phyloP scores from a whole-genome alignment of 2,329 filamentous ascomycete species.

The Colletotrichum sp. region DNA sequence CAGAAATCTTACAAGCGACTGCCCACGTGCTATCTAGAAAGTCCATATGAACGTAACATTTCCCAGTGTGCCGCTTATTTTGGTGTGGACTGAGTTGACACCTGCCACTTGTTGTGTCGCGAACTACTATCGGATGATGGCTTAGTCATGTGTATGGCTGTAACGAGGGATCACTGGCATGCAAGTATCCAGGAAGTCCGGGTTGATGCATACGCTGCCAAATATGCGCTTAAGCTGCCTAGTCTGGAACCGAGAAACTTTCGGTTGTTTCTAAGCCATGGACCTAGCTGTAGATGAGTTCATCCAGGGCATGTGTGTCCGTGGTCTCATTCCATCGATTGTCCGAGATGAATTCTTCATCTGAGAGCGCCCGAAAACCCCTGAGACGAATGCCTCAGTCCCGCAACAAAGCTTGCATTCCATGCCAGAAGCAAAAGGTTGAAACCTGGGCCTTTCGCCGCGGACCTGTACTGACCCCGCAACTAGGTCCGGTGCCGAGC shows the following conservation, averaged over 20 bases:
- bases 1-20: neutral
- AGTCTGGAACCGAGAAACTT: neutral
- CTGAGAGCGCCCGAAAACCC: neutral
- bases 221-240: neutral
- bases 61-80: neutral
- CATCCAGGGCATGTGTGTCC: neutral
- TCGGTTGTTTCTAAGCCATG: neutral
- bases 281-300: neutral
- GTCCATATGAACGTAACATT: neutral
- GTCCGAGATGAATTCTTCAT: neutral
- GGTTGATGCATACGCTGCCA: neutral
- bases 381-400: neutral
- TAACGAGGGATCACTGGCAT: neutral
- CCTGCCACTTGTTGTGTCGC: neutral
- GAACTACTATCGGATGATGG: neutral
- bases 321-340: neutral
- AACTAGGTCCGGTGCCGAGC: neutral
- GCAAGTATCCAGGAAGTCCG: accelerated
- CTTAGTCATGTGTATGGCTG: neutral
- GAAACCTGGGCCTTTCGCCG: neutral
- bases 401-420: neutral
- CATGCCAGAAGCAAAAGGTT: neutral
- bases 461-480: neutral
- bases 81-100: neutral
- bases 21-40: neutral